Evolutionary conservation across 352 stramenopile genomes (phyloP).

Genomic region (Aphanomyces astaci): DNA sequence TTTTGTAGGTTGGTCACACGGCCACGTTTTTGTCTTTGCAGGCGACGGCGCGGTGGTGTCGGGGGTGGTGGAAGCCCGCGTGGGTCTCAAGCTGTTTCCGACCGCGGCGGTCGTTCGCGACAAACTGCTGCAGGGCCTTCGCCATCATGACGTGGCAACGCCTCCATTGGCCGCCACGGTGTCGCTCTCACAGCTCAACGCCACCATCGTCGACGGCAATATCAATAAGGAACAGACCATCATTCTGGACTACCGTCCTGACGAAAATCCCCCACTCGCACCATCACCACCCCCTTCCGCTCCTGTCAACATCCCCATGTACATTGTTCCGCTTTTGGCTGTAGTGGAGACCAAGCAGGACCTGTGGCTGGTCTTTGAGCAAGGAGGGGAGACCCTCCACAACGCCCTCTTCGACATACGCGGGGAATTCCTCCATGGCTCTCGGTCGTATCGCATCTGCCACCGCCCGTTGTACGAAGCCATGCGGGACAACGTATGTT

Average conservation of each 20-base stretch:
- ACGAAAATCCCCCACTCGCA: too few species aligned
- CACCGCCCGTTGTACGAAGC: constrained; percentile 13
- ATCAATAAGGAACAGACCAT: too few species aligned
- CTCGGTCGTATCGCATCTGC: constrained; percentile 1
- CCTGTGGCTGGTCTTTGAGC: constrained; percentile 16
- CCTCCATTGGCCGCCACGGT: too few species aligned
- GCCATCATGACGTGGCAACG: not conserved
- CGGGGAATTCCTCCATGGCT: constrained; percentile 11
- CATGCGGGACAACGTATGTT: constrained; percentile 9
- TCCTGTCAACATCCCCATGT: not conserved
- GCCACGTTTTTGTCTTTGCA: not conserved
- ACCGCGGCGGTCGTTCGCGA: not conserved
- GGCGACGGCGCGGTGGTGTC: constrained; percentile 9
- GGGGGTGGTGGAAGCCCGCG: not conserved
- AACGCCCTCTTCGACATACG: constrained; percentile 20
- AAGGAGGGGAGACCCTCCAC: constrained; percentile 12
- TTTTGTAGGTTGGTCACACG: not conserved
- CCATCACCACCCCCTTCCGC: too few species aligned
- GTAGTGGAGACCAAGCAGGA: constrained; percentile 15
- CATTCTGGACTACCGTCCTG: too few species aligned
- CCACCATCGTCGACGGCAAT: too few species aligned
- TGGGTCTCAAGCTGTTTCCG: not conserved
- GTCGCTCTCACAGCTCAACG: too few species aligned
- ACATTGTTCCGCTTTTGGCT: constrained; percentile 2
- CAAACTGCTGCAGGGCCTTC: not conserved